Evolutionary conservation across 2,329 filamentous ascomycete species (phyloP), one percentile per base, ranked within the genome.

Genomic region (Helminthosporium solani): DNA sequence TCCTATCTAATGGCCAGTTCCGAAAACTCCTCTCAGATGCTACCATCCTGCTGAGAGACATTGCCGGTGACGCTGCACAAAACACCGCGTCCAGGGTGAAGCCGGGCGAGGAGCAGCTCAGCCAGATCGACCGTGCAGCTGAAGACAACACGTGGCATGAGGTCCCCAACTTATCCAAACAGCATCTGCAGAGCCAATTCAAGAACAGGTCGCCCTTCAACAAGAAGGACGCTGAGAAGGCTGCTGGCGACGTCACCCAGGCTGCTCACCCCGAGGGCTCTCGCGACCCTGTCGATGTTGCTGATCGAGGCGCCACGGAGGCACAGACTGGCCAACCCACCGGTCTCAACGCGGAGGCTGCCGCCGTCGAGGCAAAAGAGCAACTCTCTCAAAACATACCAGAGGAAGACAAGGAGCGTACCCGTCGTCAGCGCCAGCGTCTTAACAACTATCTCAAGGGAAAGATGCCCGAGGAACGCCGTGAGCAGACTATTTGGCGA

Each of bases 1-100:
- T 97, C 60, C 87, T 97, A 63, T 95, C 91, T 61, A 99, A 99
- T 62, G 94, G 94, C 56, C 91, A 97, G 70, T 96, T 95, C 78
- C 83, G 90, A 58, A 96, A 96, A 76, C 82, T 96, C 27, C 73
- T 87, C 86, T 81, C 70, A 51, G 94, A 99, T 76, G 86, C 87
- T 11, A 82, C 82, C 20, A 77, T 92, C 28, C 79, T 99, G 8
- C 70, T 95, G 33, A 88, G 91, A 28, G 92, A 97, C 64, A 94
- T 99, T 65, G 90, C 88, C 48, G 89, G 90, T 42, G 94, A 99
- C 72, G 89, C 88, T 20, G 91, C 94, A 9, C 80, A 81, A 53
- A 92, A 88, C 63, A 86, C 87, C 6, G 90, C 91, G 46, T 77
- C 77, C 60, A 82, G 77, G 59, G 80, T 96, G 40, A 87, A 87